Evolutionary conservation across 2,329 filamentous ascomycete genomes (phyloP).

Genomic region (Calonectria pauciramosa): DNA sequence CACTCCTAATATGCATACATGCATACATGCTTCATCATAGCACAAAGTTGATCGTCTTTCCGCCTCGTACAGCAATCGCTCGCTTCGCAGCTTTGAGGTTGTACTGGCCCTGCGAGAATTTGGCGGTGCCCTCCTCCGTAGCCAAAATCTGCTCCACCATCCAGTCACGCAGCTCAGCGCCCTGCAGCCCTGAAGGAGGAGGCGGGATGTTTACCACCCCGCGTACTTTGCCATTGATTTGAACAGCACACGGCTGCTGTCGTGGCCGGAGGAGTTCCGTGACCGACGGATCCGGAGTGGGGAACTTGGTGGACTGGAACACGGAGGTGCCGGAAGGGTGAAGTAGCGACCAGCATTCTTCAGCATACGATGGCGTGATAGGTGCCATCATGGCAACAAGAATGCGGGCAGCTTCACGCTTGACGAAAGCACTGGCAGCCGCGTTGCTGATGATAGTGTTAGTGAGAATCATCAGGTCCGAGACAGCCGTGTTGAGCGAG

Average conservation of each 20-base stretch:
- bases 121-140: constrained; percentile 71
- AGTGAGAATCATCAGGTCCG: constrained; percentile 85
- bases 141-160: constrained; percentile 72
- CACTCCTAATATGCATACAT: constrained; percentile 17
- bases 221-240: constrained; percentile 84
- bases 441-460: constrained; percentile 71
- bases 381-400: constrained; percentile 83
- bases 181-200: constrained; percentile 57
- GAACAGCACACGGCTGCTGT: constrained; percentile 74
- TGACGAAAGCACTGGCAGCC: constrained; percentile 57
- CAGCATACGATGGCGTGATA: constrained; percentile 83
- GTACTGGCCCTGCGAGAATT: constrained; percentile 62
- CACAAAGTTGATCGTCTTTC: constrained; percentile 83
- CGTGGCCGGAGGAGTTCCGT: constrained; percentile 63
- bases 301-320: constrained; percentile 69
- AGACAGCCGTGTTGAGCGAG: constrained; percentile 85
- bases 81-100: constrained; percentile 69
- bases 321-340: constrained; percentile 54
- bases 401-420: constrained; percentile 62
- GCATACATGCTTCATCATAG: constrained; percentile 49
- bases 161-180: constrained; percentile 68
- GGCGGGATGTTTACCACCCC: constrained; percentile 76
- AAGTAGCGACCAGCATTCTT: constrained; percentile 82
- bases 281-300: constrained; percentile 64
- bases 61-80: constrained; percentile 75